Percentiles rank a stretch among this genome's conserved stretches.
phyloP scores from a whole-genome alignment of 2,329 filamentous ascomycete genomes.

The Arachnopeziza araneosa region DNA sequence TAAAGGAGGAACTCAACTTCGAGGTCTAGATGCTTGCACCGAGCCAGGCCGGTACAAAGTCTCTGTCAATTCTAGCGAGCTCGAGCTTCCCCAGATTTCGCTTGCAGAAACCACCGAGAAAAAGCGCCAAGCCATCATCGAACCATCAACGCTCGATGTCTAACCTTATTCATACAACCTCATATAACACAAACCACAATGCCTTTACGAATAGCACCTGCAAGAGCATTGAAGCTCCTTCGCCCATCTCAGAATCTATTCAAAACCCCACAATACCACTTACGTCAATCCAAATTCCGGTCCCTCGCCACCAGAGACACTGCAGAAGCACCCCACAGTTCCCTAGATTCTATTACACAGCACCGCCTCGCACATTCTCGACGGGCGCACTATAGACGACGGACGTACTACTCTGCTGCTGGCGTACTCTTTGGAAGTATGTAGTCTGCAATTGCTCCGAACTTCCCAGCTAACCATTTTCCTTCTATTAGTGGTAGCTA shows the following conservation, averaged over 20 bases:
- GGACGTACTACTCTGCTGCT: conserved; percentile 23
- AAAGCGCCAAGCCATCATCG: not conserved
- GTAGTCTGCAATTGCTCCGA: not conserved
- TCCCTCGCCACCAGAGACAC: conserved; percentile 5
- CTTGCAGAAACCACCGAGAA: not conserved
- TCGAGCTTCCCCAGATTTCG: conserved; percentile 16
- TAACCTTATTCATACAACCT: not conserved
- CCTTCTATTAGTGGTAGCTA: conserved; percentile 19
- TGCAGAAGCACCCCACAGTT: not conserved
- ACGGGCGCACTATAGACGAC: conserved; percentile 27
- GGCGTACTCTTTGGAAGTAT: conserved; percentile 23
- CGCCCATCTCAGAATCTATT: not conserved
- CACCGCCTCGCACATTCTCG: conserved; percentile 25
- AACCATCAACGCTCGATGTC: not conserved
- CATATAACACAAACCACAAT: conserved; percentile 9
- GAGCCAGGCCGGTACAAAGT: no score
- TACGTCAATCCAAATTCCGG: conserved; percentile 1
- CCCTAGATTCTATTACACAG: conserved; percentile 23
- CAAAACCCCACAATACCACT: not conserved
- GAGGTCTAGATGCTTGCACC: no score
- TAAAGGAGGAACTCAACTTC: no score
- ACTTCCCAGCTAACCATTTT: not conserved
- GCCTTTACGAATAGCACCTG: conserved; percentile 17
- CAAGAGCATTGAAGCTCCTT: not conserved
- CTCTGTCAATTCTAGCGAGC: no score